phyloP scores from a whole-genome alignment of 1,284 basidiomycete genomes.

The Trichosporon sp. region DNA sequence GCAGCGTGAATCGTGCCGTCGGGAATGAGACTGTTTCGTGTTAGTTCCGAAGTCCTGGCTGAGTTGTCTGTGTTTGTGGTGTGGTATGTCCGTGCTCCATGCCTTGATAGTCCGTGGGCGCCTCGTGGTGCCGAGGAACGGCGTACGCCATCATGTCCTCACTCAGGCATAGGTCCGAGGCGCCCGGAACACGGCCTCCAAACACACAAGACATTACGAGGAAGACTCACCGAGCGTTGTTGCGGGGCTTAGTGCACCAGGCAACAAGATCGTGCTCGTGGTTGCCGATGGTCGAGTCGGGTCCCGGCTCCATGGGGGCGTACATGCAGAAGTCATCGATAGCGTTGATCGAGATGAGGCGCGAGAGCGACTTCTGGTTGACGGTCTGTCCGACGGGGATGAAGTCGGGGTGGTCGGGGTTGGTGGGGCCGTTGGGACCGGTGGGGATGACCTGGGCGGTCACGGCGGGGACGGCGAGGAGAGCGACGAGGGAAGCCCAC shows the following conservation, averaged over 20 bases:
- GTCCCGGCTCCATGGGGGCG: constrained; percentile 33
- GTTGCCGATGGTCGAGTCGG: constrained; percentile 36
- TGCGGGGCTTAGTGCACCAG: constrained; percentile 41
- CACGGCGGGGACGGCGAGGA: constrained; percentile 8
- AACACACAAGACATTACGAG: background rate
- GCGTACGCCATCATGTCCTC: background rate
- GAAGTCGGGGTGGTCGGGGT: constrained; percentile 39
- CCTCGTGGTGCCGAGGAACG: background rate
- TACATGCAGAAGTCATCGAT: constrained; percentile 47
- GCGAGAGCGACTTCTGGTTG: constrained; percentile 43
- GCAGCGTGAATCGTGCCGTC: constrained; percentile 43
- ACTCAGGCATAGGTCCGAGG: background rate
- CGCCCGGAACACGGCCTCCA: background rate
- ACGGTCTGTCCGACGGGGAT: constrained; percentile 32
- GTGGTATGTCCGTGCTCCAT: too few species aligned
- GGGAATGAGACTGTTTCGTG: constrained; percentile 37
- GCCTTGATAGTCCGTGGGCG: background rate
- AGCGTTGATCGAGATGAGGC: constrained; percentile 43
- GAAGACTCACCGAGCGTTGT: constrained; percentile 28
- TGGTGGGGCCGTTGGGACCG: constrained; percentile 44
- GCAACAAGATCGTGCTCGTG: constrained; percentile 40
- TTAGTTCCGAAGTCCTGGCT: background rate
- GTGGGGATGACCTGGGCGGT: constrained; percentile 35
- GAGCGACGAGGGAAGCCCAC: constrained; percentile 6
- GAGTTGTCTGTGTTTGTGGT: background rate